phyloP scores from a whole-genome alignment of 2,329 filamentous ascomycete genomes.

The Lecanoromycetidae sp. region DNA sequence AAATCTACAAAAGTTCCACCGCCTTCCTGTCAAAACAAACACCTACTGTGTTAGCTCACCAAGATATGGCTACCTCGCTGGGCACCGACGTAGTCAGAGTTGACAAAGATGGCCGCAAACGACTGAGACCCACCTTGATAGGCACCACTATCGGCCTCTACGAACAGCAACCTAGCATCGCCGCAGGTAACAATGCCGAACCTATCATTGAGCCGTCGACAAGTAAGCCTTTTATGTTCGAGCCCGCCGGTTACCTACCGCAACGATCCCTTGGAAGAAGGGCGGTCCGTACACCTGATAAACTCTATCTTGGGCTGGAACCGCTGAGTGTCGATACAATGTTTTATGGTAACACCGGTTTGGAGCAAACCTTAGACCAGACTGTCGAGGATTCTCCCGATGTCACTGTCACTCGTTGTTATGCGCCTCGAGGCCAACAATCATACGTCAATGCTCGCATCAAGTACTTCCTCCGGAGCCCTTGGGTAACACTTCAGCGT shows the following conservation, averaged over 20 bases:
- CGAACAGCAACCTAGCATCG: not conserved
- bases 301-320: slow-evolving; percentile 29
- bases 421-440: slow-evolving; percentile 31
- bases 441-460: slow-evolving; percentile 34
- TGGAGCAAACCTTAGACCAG: slow-evolving; percentile 20
- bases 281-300: not conserved
- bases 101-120: slow-evolving; percentile 14
- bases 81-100: slow-evolving; percentile 2
- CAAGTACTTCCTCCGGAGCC: slow-evolving; percentile 29
- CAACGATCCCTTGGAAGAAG: slow-evolving; percentile 7
- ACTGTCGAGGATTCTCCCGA: no score
- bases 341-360: slow-evolving; percentile 28
- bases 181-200: not conserved
- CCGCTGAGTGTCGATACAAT: slow-evolving; percentile 29
- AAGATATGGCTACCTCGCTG: not conserved
- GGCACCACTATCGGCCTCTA: not conserved
- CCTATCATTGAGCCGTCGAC: not conserved
- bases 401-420: no score
- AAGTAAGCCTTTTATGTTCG: not conserved
- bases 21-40: not conserved
- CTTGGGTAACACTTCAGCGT: slow-evolving; percentile 13
- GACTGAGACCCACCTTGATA: slow-evolving; percentile 10
- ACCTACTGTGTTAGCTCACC: not conserved
- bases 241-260: not conserved
- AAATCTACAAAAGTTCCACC: no score